Evolutionary conservation across 768 basidiomycete genomes (phyloP), one percentile per base, ranked within the genome.

Genomic region (Pisolithus orientalis): DNA sequence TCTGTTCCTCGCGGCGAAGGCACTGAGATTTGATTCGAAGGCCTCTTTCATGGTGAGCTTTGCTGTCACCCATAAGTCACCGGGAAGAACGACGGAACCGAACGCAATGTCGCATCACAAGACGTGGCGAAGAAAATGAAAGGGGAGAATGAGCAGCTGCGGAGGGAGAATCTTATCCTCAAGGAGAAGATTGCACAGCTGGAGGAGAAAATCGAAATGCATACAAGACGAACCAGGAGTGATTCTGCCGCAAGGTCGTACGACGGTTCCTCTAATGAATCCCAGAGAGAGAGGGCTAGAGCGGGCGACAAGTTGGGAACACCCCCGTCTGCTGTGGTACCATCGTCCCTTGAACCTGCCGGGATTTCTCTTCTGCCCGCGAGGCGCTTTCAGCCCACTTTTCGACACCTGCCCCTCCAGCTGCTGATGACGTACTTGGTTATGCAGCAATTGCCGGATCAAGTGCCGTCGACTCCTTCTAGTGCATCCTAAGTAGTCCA

Each of bases 101-200:
- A 93, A 65, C 83, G 89, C 51, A 91, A 87, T 62, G 81, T 93
- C 47, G 87, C 88, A 44, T 73, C 93, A 21, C 91, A 93, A 68
- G 82, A 77, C 49, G 80, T 90, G 49, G 89, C 88, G 13, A 91
- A 90, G 69, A 80, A 83, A 31, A 77, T 89, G 52, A 93, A 92
- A 69, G 89, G 90, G 58, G 91, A 94, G 65, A 94, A 94, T 57
- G 87, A 90, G 49, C 70, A 71, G 14, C 75, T 93, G 16, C 80
- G 80, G 48, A 71, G 74, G 54, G 88, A 92, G 68, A 92, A 92
- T 60, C 57, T 65, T 27, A 59, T 70, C 8, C 76, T 92, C 29
- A 82, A 77, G 63, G 77, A 79, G 37, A 79, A 67, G 57, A 60
- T 83, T 1, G 58, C 68, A 44, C 70, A 71, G n/a, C 65, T 56